Percentiles rank a stretch among this genome's conserved stretches.
phyloP scores from a whole-genome alignment of 768 basidiomycete genomes.

The Cystoderma amianthinum region DNA sequence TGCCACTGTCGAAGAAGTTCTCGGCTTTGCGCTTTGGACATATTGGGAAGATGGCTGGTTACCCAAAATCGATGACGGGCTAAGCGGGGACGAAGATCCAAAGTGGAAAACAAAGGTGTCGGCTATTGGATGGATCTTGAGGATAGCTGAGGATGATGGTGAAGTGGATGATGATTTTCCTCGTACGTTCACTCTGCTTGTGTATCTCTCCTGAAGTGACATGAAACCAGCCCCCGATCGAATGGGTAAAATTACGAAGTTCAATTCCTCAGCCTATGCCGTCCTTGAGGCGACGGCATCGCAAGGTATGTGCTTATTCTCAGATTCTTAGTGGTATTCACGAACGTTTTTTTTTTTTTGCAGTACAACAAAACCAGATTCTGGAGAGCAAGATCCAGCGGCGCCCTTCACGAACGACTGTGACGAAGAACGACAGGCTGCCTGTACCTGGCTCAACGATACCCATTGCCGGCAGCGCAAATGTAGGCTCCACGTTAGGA shows the following conservation, averaged over 20 bases:
- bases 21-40: conserved; percentile 87
- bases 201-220: conserved; percentile 3
- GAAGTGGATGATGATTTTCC: conserved; percentile 99
- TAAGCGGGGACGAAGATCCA: conserved; percentile 54
- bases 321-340: conserved; percentile 2
- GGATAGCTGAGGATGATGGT: conserved; percentile 94
- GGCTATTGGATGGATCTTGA: conserved; percentile 85
- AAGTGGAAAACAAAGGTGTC: conserved; percentile 53
- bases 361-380: conserved; percentile 69
- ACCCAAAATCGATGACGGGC: conserved; percentile 68
- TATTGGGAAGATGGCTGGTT: conserved; percentile 88
- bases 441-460: conserved; percentile 33
- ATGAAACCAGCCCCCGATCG: conserved; percentile 79
- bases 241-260: conserved; percentile 77
- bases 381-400: conserved; percentile 79
- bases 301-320: conserved; percentile 44
- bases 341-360: conserved; percentile 15
- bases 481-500: conserved; percentile 34
- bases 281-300: conserved; percentile 67
- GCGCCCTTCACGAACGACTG: conserved; percentile 65
- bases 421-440: conserved; percentile 50
- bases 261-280: conserved; percentile 87
- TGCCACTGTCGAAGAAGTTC: conserved; percentile 91
- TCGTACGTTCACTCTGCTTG: conserved; percentile 46
- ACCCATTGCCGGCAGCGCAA: conserved; percentile 35